These are phyloP conservation scores for Bothriochloa decipiens DNA, from an alignment of 176 grass and related monocot genomes.

Conservation along the genomic window DNA sequence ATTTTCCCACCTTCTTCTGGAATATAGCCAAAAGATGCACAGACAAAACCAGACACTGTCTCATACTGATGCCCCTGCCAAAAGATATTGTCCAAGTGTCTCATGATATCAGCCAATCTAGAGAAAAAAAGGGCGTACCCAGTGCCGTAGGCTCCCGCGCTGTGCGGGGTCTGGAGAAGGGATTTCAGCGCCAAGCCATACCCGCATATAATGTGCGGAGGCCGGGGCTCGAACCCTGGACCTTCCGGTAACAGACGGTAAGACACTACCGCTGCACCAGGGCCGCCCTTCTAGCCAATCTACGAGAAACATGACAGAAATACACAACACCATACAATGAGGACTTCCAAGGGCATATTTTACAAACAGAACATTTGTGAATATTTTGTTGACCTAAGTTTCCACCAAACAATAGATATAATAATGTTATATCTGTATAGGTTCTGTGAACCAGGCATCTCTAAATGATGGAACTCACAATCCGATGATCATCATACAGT, in stretches of 20 bases:
- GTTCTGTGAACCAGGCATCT: slow-evolving; percentile 9
- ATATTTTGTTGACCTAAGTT: slow-evolving; percentile 25
- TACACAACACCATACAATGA: slow-evolving; percentile 20
- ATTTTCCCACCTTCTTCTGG: slow-evolving; percentile 83
- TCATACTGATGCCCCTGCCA: slow-evolving; percentile 92
- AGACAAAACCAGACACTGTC: slow-evolving; percentile 95
- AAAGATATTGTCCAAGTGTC: slow-evolving; percentile 25
- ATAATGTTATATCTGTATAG: not conserved
- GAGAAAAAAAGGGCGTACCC: too few relatives aligned
- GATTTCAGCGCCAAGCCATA: too few relatives aligned
- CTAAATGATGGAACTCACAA: slow-evolving; percentile 16
- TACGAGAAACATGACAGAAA: slow-evolving; percentile 31
- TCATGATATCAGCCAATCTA: slow-evolving; percentile 34
- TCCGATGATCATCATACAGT: not conserved
- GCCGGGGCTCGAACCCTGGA: too few relatives aligned
- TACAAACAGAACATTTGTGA: slow-evolving; percentile 7
- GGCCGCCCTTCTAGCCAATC: too few relatives aligned
- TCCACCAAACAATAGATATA: not conserved
- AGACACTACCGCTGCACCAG: too few relatives aligned
- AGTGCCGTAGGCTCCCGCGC: too few relatives aligned
- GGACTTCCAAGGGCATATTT: not conserved
- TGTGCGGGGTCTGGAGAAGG: too few relatives aligned
- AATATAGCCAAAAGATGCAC: slow-evolving; percentile 93
- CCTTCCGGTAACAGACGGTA: too few relatives aligned
- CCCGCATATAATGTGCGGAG: too few relatives aligned